Conservation (phyloP, 73 alveolate species). For the Uronychia binucleata region DNA sequence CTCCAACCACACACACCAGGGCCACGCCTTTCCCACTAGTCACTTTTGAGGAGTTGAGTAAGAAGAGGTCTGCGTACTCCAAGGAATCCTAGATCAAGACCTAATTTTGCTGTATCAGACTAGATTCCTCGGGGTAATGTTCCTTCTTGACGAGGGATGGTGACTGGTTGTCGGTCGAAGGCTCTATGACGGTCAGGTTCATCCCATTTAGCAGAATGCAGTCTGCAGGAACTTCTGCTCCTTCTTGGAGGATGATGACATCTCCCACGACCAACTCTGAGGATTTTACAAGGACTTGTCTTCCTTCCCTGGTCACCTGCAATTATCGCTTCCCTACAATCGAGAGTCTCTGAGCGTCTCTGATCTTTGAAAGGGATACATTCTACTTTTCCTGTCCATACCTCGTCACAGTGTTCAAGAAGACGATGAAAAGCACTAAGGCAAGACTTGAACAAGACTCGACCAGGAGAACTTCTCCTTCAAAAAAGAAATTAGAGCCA, state of each 20-base stretch:
- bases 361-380: neutral
- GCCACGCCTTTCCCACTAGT: slow-evolving; percentile 39
- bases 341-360: neutral
- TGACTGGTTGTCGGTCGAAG: neutral
- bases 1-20: slow-evolving; percentile 29
- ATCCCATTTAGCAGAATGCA: slow-evolving; percentile 11
- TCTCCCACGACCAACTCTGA: slow-evolving; percentile 36
- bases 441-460: neutral
- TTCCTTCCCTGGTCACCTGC: neutral
- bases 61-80: slow-evolving; percentile 48
- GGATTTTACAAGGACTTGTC: neutral
- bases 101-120: neutral
- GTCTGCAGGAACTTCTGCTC: slow-evolving; percentile 32
- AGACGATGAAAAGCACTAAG: neutral
- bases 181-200: neutral
- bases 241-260: slow-evolving; percentile 15
- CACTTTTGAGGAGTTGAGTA: slow-evolving; percentile 60
- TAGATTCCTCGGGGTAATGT: neutral
- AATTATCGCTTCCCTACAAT: no score
- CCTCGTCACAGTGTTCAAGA: neutral
- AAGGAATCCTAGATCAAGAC: neutral
- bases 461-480: neutral
- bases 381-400: neutral
- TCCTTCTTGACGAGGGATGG: neutral
- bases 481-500: neutral